Evolutionary conservation across 2,329 filamentous ascomycete species (phyloP).

Genomic region (Cercospora berteroae): DNA sequence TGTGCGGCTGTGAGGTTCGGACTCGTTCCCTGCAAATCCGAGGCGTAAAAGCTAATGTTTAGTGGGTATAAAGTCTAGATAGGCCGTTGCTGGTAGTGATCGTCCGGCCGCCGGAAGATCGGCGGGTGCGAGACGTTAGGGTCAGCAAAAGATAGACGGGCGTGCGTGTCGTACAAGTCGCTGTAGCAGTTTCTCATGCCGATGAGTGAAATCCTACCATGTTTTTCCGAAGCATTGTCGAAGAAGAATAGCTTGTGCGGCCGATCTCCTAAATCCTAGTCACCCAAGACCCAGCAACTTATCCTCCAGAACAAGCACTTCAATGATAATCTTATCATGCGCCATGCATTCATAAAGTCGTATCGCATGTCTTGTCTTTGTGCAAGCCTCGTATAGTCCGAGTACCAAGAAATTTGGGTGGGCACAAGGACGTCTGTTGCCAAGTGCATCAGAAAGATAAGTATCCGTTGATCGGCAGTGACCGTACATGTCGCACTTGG

Average conservation of each 20-base stretch:
- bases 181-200: background rate
- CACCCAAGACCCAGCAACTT: too few relatives aligned
- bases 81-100: background rate
- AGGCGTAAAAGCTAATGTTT: background rate
- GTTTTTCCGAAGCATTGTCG: background rate
- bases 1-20: background rate
- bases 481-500: background rate
- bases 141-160: background rate
- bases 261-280: too few relatives aligned
- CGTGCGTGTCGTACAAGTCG: background rate
- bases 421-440: background rate
- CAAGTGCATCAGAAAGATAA: background rate
- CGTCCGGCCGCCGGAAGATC: background rate
- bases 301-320: background rate
- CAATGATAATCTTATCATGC: background rate
- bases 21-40: background rate
- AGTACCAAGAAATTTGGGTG: background rate
- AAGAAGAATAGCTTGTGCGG: background rate
- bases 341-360: background rate
- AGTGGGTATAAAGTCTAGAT: background rate
- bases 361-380: background rate
- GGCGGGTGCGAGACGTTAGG: background rate
- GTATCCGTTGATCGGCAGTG: background rate
- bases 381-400: background rate
- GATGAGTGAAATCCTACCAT: background rate